These are phyloP conservation scores for Monosporozyma aquatica DNA, from an alignment of 805 yeast species.

Conservation along the genomic window DNA sequence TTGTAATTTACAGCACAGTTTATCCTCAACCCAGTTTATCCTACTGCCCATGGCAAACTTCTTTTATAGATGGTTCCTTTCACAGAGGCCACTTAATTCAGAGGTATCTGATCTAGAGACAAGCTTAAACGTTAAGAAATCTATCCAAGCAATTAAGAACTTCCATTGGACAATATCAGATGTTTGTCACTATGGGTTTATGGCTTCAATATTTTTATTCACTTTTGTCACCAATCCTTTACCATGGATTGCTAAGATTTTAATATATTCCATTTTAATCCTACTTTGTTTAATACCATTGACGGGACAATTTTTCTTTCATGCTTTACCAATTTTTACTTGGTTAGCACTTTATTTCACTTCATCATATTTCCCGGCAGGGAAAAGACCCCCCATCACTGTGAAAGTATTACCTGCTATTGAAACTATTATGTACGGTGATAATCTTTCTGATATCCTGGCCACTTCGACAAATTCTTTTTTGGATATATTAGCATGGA, in stretches of 20 bases:
- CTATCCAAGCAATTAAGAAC: constrained; percentile 35
- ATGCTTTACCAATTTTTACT: constrained; percentile 72
- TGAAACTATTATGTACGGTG: constrained; percentile 88
- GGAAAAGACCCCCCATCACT: constrained; percentile 77
- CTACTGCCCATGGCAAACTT: constrained; percentile 25
- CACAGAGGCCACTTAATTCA: constrained; percentile 43
- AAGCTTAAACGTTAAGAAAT: constrained; percentile 37
- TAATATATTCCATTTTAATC: constrained; percentile 33
- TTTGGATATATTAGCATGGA: constrained; percentile 84
- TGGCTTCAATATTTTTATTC: constrained; percentile 44
- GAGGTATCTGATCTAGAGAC: constrained; percentile 37
- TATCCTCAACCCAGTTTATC: too few species aligned
- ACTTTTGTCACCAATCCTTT: constrained; percentile 55
- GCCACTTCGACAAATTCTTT: constrained; percentile 59
- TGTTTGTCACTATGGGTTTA: constrained; percentile 41
- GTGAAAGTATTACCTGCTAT: constrained; percentile 85
- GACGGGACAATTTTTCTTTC: constrained; percentile 74
- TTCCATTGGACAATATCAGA: constrained; percentile 42
- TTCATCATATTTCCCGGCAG: constrained; percentile 61
- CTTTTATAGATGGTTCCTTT: constrained; percentile 44
- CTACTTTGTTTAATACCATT: constrained; percentile 55
- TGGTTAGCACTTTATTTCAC: constrained; percentile 82
- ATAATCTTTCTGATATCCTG: constrained; percentile 72
- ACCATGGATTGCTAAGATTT: constrained; percentile 32
- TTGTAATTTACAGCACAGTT: too few species aligned